Conservation (phyloP, 2,329 filamentous ascomycete genomes). For the Neonectria ditissima region DNA sequence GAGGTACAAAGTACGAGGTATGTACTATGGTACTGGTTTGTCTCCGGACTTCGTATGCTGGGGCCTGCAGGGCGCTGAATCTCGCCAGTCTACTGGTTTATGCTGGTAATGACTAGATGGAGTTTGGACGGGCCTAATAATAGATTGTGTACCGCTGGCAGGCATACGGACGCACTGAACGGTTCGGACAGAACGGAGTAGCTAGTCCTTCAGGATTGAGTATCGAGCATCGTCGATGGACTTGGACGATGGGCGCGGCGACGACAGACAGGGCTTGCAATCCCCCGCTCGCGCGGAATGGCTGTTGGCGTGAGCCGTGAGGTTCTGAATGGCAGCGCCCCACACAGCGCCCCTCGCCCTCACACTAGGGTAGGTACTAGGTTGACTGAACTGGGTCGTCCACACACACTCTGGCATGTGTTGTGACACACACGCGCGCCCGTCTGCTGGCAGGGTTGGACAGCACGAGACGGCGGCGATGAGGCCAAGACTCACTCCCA, state of each 20-base stretch:
- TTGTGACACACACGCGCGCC: constrained; percentile 11
- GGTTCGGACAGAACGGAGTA: not conserved
- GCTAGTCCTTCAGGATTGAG: constrained; percentile 12
- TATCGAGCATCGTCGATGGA: constrained; percentile 8
- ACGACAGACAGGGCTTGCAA: constrained; percentile 13
- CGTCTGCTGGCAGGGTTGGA: constrained; percentile 16
- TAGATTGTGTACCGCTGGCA: constrained; percentile 22
- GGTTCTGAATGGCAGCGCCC: constrained; percentile 18
- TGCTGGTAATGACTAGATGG: constrained; percentile 27
- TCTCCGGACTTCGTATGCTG: not conserved
- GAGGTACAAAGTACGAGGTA: not conserved
- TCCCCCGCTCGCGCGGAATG: constrained; percentile 18
- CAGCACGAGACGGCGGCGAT: not conserved
- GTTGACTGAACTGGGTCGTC: constrained; percentile 2
- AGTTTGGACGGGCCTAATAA: constrained; percentile 28
- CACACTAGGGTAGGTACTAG: not conserved
- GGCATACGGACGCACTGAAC: constrained; percentile 1
- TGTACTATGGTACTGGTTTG: not conserved
- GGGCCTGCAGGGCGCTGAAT: constrained; percentile 2
- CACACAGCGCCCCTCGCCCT: constrained; percentile 5
- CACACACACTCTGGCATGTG: constrained; percentile 15
- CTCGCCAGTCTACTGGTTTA: constrained; percentile 27
- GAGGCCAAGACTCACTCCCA: not conserved
- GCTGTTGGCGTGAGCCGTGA: constrained; percentile 19
- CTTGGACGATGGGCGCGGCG: constrained; percentile 26